Evolutionary conservation across 768 basidiomycete genomes (phyloP).

Genomic region (Tephrocybe sp.): DNA sequence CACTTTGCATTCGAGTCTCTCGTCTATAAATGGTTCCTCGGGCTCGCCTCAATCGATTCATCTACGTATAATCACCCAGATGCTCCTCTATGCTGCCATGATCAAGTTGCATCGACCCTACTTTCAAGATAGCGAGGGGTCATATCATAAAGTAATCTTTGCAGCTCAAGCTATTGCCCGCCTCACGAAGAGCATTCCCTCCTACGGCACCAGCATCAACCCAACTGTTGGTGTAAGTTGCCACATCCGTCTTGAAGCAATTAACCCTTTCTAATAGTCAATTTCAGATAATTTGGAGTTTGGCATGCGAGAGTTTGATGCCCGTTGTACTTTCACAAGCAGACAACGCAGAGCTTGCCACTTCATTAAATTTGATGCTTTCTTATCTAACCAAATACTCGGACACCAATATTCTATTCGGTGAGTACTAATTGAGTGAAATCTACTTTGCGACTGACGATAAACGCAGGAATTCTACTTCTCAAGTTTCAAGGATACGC

Average conservation of each 20-base stretch:
- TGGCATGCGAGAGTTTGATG: not conserved
- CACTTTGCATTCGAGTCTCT: not conserved
- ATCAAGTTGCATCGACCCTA: conserved; percentile 5
- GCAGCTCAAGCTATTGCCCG: conserved; percentile 5
- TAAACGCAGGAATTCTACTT: too few relatives aligned
- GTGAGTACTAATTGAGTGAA: not conserved
- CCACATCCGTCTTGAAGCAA: not conserved
- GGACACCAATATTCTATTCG: not conserved
- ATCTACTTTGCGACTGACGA: too few relatives aligned
- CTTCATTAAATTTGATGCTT: not conserved
- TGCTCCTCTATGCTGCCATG: not conserved
- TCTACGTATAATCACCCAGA: not conserved
- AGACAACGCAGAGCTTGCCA: not conserved
- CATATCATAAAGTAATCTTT: not conserved
- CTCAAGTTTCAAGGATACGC: too few relatives aligned
- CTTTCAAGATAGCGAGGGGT: not conserved
- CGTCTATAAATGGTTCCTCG: not conserved
- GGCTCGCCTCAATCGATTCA: not conserved
- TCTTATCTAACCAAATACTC: not conserved
- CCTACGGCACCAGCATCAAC: not conserved
- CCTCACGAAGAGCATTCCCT: not conserved
- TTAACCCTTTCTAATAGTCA: not conserved
- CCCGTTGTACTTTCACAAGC: not conserved
- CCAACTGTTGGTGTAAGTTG: conserved; percentile 6
- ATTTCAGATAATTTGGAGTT: not conserved